Evolutionary conservation across 1,139 yeast species (phyloP).

Genomic region (Sugiyamaella neomexicana): DNA sequence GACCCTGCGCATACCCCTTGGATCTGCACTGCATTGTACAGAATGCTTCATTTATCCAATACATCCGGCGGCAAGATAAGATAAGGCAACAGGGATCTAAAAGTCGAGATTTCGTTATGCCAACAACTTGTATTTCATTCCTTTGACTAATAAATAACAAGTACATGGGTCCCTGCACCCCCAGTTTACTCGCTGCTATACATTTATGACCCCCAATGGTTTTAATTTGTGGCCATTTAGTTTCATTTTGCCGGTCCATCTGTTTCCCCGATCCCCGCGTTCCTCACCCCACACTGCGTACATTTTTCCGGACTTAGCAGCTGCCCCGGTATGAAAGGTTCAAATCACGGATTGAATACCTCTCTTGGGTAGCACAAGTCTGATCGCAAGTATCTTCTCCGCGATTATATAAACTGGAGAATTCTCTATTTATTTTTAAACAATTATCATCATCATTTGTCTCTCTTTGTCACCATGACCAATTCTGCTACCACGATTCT

Average conservation of each 20-base stretch:
- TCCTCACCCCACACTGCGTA: neutral
- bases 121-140: no score
- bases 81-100: no score
- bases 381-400: neutral
- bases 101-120: no score
- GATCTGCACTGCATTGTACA: neutral
- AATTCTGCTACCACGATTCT: conserved; percentile 7
- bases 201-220: no score
- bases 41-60: neutral
- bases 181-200: no score
- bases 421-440: neutral
- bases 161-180: no score
- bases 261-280: neutral
- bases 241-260: conserved; percentile 6
- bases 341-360: conserved; percentile 1
- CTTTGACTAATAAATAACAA: no score
- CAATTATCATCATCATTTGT: neutral
- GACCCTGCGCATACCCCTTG: conserved; percentile 4
- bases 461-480: neutral
- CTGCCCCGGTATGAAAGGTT: neutral
- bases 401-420: neutral
- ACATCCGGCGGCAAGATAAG: conserved; percentile 1
- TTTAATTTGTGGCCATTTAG: no score
- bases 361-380: neutral
- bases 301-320: conserved; percentile 1